phyloP scores from a whole-genome alignment of 805 yeast species.

The Millerozyma miso region DNA sequence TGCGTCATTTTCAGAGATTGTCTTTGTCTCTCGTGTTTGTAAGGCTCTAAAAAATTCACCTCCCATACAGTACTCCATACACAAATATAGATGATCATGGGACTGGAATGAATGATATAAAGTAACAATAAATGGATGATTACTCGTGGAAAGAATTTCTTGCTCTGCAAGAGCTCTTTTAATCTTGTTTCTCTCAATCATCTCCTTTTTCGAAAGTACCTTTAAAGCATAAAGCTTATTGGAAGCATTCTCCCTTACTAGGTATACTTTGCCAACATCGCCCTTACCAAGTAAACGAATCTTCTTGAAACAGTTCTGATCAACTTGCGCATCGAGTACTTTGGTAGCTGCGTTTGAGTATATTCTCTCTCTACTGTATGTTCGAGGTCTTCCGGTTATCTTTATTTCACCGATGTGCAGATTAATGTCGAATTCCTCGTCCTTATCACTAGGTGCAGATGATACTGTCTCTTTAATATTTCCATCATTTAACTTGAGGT shows the following conservation, averaged over 20 bases:
- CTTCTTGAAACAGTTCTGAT: constrained; percentile 84
- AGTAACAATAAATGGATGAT: constrained; percentile 96
- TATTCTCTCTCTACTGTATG: constrained; percentile 48
- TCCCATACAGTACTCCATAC: constrained; percentile 99
- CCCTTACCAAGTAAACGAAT: constrained; percentile 91
- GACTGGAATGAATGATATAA: constrained; percentile 95
- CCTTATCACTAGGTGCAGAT: constrained; percentile 8
- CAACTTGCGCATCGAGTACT: constrained; percentile 72
- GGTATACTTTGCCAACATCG: constrained; percentile 94
- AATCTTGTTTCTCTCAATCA: constrained; percentile 92
- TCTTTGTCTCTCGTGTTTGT: constrained; percentile 83
- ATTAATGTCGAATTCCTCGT: constrained; percentile 36
- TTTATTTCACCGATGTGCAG: constrained; percentile 44
- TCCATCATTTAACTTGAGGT: constrained; percentile 25
- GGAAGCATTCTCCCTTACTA: constrained; percentile 78
- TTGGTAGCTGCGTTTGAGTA: constrained; percentile 75
- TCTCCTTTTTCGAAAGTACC: constrained; percentile 81
- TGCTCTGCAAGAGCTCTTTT: constrained; percentile 95
- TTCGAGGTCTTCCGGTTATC: constrained; percentile 30
- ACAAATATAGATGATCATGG: constrained; percentile 81
- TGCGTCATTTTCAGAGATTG: constrained; percentile 85
- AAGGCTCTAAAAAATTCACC: constrained; percentile 97
- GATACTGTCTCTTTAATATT: constrained; percentile 10
- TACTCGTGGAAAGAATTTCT: constrained; percentile 89
- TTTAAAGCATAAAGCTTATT: constrained; percentile 88